These are phyloP conservation scores for Suillus alpinus DNA, from an alignment of 768 basidiomycete species.

Conservation along the genomic window DNA sequence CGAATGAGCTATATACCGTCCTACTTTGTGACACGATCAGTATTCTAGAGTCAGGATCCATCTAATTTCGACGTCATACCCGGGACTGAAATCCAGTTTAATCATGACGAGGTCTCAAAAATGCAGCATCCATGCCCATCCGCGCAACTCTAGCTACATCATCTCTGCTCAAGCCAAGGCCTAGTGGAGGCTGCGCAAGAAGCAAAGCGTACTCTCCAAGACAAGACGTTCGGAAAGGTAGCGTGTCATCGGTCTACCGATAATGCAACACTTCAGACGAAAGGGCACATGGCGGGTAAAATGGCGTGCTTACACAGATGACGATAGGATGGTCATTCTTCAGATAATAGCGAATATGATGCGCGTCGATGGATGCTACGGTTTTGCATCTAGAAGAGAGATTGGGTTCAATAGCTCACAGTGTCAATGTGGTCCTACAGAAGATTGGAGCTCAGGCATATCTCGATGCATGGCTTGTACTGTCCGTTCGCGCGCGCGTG, in stretches of 20 bases:
- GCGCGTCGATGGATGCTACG: constrained; percentile 58
- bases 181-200: constrained; percentile 66
- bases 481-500: constrained; percentile 3
- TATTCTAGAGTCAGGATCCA: background rate
- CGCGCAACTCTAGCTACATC: constrained; percentile 56
- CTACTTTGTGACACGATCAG: background rate
- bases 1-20: background rate
- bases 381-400: constrained; percentile 58
- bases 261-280: background rate
- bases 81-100: background rate
- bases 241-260: constrained; percentile 74
- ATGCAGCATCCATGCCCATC: constrained; percentile 51
- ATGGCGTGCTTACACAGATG: constrained; percentile 59
- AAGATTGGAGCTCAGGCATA: constrained; percentile 79
- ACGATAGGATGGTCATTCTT: constrained; percentile 61
- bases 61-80: background rate
- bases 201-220: constrained; percentile 78
- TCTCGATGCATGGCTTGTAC: constrained; percentile 65
- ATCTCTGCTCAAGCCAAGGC: constrained; percentile 60
- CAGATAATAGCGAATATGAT: constrained; percentile 72
- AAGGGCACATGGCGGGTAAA: background rate
- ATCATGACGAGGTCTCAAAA: background rate
- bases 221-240: constrained; percentile 74
- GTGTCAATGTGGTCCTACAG: constrained; percentile 41
- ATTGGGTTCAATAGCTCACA: background rate